Evolutionary conservation across 257 asterid genomes (phyloP).

Genomic region (Petunia secreta): DNA sequence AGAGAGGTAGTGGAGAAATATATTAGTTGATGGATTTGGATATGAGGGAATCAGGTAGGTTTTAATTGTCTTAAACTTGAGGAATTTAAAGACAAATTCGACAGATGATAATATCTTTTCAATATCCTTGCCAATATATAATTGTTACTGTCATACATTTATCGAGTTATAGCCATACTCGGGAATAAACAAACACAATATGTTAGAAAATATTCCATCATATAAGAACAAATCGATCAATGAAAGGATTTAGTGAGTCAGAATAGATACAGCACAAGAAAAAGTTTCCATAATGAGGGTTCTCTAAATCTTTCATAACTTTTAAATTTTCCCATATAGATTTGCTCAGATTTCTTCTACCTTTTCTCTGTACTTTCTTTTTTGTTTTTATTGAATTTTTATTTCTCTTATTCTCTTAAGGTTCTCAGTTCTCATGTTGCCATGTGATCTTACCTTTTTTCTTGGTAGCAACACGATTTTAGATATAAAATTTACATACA

Average conservation of each 20-base stretch:
- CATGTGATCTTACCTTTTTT: conserved; percentile 37
- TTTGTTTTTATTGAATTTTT: conserved; percentile 17
- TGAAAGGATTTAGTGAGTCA: conserved; percentile 45
- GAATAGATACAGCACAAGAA: conserved; percentile 33
- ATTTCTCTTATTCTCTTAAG: conserved; percentile 28
- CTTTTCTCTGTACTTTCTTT: background rate
- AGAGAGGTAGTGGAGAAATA: background rate
- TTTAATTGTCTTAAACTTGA: conserved; percentile 1
- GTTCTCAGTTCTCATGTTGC: conserved; percentile 31
- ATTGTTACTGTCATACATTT: conserved; percentile 4
- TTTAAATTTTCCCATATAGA: conserved; percentile 44
- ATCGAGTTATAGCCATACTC: background rate
- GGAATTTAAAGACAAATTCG: background rate
- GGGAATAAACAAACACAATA: background rate
- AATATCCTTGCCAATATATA: background rate
- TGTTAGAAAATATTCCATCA: conserved; percentile 13
- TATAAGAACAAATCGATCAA: background rate
- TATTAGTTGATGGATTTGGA: background rate
- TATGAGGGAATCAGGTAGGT: background rate
- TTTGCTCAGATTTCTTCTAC: conserved; percentile 41
- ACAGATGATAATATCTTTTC: background rate
- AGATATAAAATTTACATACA: background rate
- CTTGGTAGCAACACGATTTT: background rate
- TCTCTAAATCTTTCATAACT: conserved; percentile 41
- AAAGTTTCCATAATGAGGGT: conserved; percentile 37